phyloP scores from a whole-genome alignment of 805 yeast genomes.

The Zygotorulaspora florentina region DNA sequence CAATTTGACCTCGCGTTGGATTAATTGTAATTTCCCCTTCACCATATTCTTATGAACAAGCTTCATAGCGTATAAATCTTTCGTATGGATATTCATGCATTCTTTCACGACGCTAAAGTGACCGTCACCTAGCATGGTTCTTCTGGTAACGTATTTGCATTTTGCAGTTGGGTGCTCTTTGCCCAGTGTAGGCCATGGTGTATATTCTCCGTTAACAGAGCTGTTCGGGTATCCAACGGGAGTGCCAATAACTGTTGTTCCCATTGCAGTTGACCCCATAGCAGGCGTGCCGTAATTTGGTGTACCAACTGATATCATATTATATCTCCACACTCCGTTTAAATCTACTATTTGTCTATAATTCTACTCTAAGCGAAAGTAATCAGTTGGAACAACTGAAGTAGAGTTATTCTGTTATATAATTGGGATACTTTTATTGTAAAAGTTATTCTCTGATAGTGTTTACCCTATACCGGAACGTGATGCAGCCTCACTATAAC shows the following conservation, averaged over 20 bases:
- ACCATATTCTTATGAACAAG: conserved; percentile 30
- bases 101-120: conserved; percentile 49
- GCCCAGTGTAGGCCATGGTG: conserved; percentile 17
- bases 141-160: conserved; percentile 31
- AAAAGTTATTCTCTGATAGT: too few relatives aligned
- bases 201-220: conserved; percentile 1
- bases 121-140: conserved; percentile 42
- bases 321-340: neutral
- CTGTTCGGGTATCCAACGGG: neutral
- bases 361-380: too few relatives aligned
- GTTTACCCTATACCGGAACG: too few relatives aligned
- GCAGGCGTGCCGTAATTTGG: neutral
- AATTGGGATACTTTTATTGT: too few relatives aligned
- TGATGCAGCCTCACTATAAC: too few relatives aligned
- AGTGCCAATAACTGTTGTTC: neutral
- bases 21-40: conserved; percentile 33
- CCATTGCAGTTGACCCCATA: neutral
- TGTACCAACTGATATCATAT: neutral
- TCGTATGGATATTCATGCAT: conserved; percentile 42
- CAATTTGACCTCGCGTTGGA: conserved; percentile 59
- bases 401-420: too few relatives aligned
- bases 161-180: conserved; percentile 13
- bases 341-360: too few relatives aligned
- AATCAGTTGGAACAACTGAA: too few relatives aligned
- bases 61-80: conserved; percentile 47